Evolutionary conservation across 495 filamentous ascomycete species (phyloP).

Genomic region (Xylaria longipes): DNA sequence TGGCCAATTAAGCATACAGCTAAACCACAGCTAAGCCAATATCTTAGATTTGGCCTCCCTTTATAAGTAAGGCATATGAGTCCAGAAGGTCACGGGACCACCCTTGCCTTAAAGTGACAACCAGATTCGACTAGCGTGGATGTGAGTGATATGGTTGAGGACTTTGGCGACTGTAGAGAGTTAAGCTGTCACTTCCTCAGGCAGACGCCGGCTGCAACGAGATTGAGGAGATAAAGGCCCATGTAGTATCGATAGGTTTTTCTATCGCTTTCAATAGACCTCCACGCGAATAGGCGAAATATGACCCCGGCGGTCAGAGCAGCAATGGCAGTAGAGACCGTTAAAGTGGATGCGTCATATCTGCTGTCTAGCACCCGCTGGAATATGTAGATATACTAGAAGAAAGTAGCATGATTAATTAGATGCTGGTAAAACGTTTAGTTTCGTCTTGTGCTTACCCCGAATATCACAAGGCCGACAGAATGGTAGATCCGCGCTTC

Average conservation of each 20-base stretch:
- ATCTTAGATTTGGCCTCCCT: no score
- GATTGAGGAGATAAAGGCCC: background rate
- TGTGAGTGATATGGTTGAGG: background rate
- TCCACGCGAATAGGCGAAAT: background rate
- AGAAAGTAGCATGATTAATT: background rate
- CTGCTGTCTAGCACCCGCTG: background rate
- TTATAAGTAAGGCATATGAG: no score
- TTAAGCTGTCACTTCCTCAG: background rate
- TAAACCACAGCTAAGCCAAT: no score
- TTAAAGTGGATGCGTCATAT: background rate
- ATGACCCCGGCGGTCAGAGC: background rate
- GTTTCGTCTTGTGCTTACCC: background rate
- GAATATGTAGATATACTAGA: conserved; percentile 1
- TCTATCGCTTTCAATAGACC: background rate
- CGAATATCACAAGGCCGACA: background rate
- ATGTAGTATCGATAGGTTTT: background rate
- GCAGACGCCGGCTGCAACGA: background rate
- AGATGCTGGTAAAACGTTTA: background rate
- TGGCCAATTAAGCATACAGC: no score
- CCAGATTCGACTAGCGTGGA: no score
- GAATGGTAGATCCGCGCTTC: background rate
- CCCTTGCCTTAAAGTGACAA: no score
- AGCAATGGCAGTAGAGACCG: background rate
- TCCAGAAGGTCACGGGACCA: no score
- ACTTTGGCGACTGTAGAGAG: background rate